phyloP scores from a whole-genome alignment of 352 stramenopile genomes.

The Phytophthora tubulina region DNA sequence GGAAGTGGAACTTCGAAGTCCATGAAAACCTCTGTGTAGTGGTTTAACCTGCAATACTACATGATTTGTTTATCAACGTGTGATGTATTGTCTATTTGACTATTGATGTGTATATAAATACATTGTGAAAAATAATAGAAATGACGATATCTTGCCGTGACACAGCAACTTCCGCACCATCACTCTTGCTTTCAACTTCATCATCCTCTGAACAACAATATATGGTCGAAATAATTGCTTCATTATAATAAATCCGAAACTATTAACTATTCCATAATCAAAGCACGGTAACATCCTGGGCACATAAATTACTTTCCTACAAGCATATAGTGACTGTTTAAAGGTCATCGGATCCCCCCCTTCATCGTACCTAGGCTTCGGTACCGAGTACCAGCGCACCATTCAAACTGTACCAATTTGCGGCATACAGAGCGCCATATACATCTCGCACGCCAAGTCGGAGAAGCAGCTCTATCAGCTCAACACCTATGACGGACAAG shows the following conservation, averaged over 20 bases:
- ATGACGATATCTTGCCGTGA: conserved; percentile 20
- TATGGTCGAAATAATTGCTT: neutral
- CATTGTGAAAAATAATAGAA: conserved; percentile 7
- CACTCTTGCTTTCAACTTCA: conserved; percentile 57
- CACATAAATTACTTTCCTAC: too few relatives aligned
- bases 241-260: neutral
- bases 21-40: conserved; percentile 4
- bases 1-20: conserved; percentile 42
- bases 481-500: conserved; percentile 33
- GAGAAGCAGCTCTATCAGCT: neutral
- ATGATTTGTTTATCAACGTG: neutral
- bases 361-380: conserved; percentile 26
- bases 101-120: neutral
- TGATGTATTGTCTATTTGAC: neutral
- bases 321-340: too few relatives aligned
- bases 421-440: conserved; percentile 19
- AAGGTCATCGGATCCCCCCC: too few relatives aligned
- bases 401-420: conserved; percentile 30
- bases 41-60: neutral
- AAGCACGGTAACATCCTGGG: too few relatives aligned
- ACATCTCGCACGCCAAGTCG: conserved; percentile 16
- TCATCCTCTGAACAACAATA: conserved; percentile 1
- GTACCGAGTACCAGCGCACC: conserved; percentile 35
- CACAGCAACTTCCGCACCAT: conserved; percentile 74
- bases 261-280: neutral